Base-by-base conservation (phyloP, 225 moss, liverwort and hornwort genomes). In the Pseudoscleropodium purum region DNA sequence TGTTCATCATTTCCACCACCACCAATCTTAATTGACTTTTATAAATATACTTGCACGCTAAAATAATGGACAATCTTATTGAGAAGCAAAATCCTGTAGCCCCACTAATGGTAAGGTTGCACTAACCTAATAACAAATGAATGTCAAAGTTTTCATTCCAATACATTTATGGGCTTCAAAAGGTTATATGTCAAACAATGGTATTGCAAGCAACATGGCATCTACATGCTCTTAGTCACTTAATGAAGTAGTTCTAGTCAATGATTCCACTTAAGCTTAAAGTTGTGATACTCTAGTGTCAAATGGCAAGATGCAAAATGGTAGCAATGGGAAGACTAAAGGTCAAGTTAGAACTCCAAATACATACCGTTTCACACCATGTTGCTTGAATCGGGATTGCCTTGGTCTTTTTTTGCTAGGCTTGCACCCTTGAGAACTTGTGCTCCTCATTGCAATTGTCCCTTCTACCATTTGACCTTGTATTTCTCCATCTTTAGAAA, bases 371-470 rank as follows among this genome's bases (percentile, higher is more conserved):
- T 33, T 74, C 6, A 85, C 85, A 43, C 75, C 75, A 15, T 85
- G 85, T 23, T 75, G 10, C 60, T 73, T 73, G 45, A 85, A 36
- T 36, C 13, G 18, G 27, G 37, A 26, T 43, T 26, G 34, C 10
- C 4, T 45, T 36, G 33, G 37, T 19, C 9, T 9, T 26, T 11
- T 74, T 49, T 5, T 9, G 1, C 6, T 25, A 8, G 18, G 17
- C 47, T 75, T 45, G 25, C 45, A 21, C 5, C 62, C 34, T 34
- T 13, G 6, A 36, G 1, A 33, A 62, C 18, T 61, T 49, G 36
- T 6, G 4, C 2, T 62, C 0, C 47, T 36, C 1, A 5, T 61
- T 61, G 13, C 13, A 45, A 47, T 1, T 1, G 5, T 26, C 36
- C 61, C 19, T 49, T 10, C 43, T 57, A 1, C 24, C 24, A 73